Conservation (phyloP, 2,329 filamentous ascomycete species). For the Colletotrichum gigasporum region DNA sequence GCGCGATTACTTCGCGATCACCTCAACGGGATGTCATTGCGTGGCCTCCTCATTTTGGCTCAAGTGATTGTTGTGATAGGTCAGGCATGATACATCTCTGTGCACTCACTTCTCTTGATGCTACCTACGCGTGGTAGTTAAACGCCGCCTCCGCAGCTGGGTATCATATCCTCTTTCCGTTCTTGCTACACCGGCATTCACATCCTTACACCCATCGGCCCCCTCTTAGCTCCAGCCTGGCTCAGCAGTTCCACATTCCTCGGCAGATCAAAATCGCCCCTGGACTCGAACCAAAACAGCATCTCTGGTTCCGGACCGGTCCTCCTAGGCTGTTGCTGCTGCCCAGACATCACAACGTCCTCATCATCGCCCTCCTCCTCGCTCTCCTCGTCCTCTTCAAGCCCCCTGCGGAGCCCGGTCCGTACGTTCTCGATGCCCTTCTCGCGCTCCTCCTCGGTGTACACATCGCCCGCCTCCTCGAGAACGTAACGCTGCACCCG, state of each 20-base stretch:
- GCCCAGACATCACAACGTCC: slow-evolving; percentile 45
- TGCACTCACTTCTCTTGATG: no score
- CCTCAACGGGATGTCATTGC: no score
- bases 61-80: no score
- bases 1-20: no score
- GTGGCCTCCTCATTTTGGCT: no score
- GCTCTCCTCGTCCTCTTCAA: slow-evolving; percentile 61
- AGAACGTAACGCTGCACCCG: slow-evolving; percentile 53
- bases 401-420: slow-evolving; percentile 71
- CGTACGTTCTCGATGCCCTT: slow-evolving; percentile 74
- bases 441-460: slow-evolving; percentile 76
- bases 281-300: slow-evolving; percentile 55
- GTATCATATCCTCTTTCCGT: slow-evolving; percentile 27
- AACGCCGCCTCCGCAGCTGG: slow-evolving; percentile 18
- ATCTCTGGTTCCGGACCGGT: slow-evolving; percentile 55
- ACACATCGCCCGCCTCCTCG: slow-evolving; percentile 66
- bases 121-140: neutral
- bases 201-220: slow-evolving; percentile 12
- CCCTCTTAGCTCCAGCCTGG: slow-evolving; percentile 38
- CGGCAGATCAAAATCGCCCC: slow-evolving; percentile 56
- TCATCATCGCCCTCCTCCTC: slow-evolving; percentile 68
- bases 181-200: neutral
- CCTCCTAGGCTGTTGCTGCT: slow-evolving; percentile 37
- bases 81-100: no score
- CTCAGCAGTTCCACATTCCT: slow-evolving; percentile 54